phyloP scores from a whole-genome alignment of 139 green algal species.

The Coccomyxa sp. region DNA sequence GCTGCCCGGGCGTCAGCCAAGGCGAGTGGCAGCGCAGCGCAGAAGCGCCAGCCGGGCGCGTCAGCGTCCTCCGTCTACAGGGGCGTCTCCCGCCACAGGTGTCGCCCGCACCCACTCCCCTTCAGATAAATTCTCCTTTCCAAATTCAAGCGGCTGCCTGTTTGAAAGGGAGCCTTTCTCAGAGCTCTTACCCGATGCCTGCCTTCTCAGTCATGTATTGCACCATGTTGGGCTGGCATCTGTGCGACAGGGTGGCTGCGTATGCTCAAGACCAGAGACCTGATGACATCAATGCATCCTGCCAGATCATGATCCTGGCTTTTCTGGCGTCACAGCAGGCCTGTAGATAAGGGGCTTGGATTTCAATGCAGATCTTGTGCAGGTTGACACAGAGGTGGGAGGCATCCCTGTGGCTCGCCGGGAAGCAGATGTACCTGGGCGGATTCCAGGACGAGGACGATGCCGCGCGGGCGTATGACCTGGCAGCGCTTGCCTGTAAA shows the following conservation, averaged over 20 bases:
- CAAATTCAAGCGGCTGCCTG: too few relatives aligned
- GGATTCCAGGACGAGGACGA: constrained; percentile 51
- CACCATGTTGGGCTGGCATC: too few relatives aligned
- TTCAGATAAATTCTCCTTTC: too few relatives aligned
- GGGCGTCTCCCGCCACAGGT: constrained; percentile 3
- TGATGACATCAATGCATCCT: not conserved
- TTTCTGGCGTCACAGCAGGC: not conserved
- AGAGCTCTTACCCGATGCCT: too few relatives aligned
- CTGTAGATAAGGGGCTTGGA: not conserved
- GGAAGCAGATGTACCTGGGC: constrained; percentile 61
- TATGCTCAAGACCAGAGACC: too few relatives aligned
- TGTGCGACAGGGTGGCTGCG: not conserved
- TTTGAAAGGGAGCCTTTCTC: too few relatives aligned
- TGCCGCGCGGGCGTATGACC: constrained; percentile 53
- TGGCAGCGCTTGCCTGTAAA: constrained; percentile 58
- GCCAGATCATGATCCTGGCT: not conserved
- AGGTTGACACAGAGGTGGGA: constrained; percentile 68
- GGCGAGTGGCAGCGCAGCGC: not conserved
- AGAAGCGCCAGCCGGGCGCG: not conserved
- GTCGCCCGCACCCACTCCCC: too few relatives aligned
- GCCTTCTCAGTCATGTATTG: too few relatives aligned
- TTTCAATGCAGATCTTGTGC: too few relatives aligned
- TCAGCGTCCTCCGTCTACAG: not conserved
- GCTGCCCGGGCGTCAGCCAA: too few relatives aligned
- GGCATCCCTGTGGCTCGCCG: constrained; percentile 54